A percentile compares a stretch with the other conserved stretches of the same genome.
phyloP scores from a whole-genome alignment of 2,329 filamentous ascomycete genomes.

The Hypoxylon sp. region DNA sequence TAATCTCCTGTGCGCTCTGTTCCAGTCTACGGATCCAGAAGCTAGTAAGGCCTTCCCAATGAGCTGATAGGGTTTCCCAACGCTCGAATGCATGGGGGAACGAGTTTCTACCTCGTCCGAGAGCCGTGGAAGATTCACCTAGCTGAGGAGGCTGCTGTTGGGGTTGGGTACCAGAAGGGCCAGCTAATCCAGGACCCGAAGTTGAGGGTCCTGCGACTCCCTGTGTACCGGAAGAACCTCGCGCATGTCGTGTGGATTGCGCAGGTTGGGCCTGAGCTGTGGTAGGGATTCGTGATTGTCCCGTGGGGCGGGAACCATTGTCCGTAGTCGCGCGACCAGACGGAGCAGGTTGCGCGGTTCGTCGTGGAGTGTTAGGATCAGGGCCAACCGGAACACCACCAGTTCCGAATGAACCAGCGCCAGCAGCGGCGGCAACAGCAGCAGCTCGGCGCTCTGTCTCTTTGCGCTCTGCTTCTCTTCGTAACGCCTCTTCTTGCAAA shows the following conservation, averaged over 20 bases:
- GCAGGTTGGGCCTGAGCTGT: conserved; percentile 46
- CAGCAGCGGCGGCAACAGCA: conserved; percentile 67
- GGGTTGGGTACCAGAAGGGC: conserved; percentile 53
- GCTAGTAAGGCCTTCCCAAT: conserved; percentile 97
- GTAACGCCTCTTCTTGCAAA: conserved; percentile 69
- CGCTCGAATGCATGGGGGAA: conserved; percentile 98
- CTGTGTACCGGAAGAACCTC: conserved; percentile 44
- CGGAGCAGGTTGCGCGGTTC: conserved; percentile 41
- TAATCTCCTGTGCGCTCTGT: conserved; percentile 88
- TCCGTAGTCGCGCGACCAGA: conserved; percentile 47
- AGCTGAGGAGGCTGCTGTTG: conserved; percentile 45
- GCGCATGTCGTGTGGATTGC: conserved; percentile 48
- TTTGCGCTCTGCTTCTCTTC: conserved; percentile 68
- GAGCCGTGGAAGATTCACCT: conserved; percentile 54
- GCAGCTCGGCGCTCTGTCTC: conserved; percentile 74
- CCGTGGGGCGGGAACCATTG: conserved; percentile 39
- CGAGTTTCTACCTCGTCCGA: conserved; percentile 69
- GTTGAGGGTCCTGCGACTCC: conserved; percentile 35
- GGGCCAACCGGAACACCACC: conserved; percentile 28
- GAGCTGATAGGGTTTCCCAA: conserved; percentile 96
- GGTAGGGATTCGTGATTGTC: conserved; percentile 40
- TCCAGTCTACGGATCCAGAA: conserved; percentile 97
- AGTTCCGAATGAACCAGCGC: conserved; percentile 52
- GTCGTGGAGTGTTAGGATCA: conserved; percentile 44
- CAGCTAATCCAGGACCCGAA: conserved; percentile 50